phyloP scores from a whole-genome alignment of 2,329 filamentous ascomycete genomes.

The Pseudogymnoascus sp. region DNA sequence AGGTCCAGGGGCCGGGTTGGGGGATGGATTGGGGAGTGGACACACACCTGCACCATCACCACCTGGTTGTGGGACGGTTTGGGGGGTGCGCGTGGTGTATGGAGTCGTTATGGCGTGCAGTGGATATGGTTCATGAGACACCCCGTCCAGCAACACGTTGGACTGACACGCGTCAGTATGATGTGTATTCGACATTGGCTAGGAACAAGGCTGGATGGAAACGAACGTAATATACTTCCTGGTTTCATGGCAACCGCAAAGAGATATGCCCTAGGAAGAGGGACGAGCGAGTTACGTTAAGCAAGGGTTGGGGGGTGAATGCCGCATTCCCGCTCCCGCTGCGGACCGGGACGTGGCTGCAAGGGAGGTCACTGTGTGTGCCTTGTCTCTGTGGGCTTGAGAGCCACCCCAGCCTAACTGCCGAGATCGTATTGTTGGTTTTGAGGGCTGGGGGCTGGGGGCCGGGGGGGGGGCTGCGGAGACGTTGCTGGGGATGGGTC shows the following conservation, averaged over 20 bases:
- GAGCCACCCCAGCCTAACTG: background rate
- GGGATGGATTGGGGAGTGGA: background rate
- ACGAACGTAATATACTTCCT: background rate
- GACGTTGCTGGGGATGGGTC: background rate
- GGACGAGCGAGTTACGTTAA: background rate
- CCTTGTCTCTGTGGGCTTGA: background rate
- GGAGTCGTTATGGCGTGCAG: background rate
- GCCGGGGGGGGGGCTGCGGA: background rate
- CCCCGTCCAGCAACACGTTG: background rate
- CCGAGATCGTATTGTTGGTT: background rate
- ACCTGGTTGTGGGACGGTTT: background rate
- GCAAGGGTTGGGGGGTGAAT: background rate
- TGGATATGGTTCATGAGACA: background rate
- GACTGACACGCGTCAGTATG: background rate
- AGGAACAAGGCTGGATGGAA: background rate
- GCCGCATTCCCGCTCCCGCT: background rate
- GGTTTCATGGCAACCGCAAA: background rate
- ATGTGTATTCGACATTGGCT: background rate
- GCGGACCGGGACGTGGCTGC: background rate
- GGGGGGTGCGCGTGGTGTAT: background rate
- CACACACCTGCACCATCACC: background rate
- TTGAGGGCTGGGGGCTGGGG: background rate
- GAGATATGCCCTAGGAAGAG: background rate
- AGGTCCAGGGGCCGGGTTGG: background rate
- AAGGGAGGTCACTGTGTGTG: background rate